phyloP scores from a whole-genome alignment of 2,329 filamentous ascomycete species.

The Calonectria montana region DNA sequence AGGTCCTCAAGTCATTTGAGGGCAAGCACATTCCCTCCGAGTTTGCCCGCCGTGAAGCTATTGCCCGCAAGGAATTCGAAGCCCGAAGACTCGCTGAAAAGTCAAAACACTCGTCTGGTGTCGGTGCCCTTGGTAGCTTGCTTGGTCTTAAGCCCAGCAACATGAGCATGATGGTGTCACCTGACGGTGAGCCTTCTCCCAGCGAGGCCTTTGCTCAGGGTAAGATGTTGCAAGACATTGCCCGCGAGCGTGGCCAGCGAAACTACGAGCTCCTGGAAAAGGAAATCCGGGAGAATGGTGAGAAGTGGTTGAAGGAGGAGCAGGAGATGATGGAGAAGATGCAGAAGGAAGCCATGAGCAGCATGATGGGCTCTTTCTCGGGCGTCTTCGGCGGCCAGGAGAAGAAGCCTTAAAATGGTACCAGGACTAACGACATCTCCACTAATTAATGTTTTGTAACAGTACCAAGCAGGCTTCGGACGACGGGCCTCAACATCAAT shows the following conservation, averaged over 20 bases:
- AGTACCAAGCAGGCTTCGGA: slow-evolving; percentile 26
- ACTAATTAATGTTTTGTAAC: slow-evolving; percentile 47
- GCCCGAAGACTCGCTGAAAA: slow-evolving; percentile 78
- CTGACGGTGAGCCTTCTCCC: slow-evolving; percentile 76
- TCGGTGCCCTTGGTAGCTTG: slow-evolving; percentile 76
- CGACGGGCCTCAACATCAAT: slow-evolving; percentile 12
- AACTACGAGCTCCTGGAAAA: slow-evolving; percentile 91
- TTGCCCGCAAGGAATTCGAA: slow-evolving; percentile 86
- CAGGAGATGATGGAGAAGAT: slow-evolving; percentile 87
- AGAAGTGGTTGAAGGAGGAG: slow-evolving; percentile 96
- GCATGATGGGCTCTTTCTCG: slow-evolving; percentile 83
- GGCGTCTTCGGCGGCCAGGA: slow-evolving; percentile 43
- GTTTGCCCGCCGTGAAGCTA: slow-evolving; percentile 88
- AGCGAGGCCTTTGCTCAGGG: slow-evolving; percentile 86
- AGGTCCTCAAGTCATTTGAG: slow-evolving; percentile 87
- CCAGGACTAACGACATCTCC: slow-evolving; percentile 38
- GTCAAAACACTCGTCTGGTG: slow-evolving; percentile 68
- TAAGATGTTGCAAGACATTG: slow-evolving; percentile 97
- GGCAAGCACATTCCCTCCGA: slow-evolving; percentile 90
- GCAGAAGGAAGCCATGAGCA: slow-evolving; percentile 91
- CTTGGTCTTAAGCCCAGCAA: slow-evolving; percentile 81
- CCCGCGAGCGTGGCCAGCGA: slow-evolving; percentile 89
- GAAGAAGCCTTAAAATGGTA: slow-evolving; percentile 38
- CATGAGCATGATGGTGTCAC: slow-evolving; percentile 69
- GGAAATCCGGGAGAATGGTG: slow-evolving; percentile 92